A percentile compares a stretch with the other conserved stretches of the same genome.
Evolutionary conservation across 2,329 filamentous ascomycete species (phyloP).

Genomic region (Lecanosticta acicola): DNA sequence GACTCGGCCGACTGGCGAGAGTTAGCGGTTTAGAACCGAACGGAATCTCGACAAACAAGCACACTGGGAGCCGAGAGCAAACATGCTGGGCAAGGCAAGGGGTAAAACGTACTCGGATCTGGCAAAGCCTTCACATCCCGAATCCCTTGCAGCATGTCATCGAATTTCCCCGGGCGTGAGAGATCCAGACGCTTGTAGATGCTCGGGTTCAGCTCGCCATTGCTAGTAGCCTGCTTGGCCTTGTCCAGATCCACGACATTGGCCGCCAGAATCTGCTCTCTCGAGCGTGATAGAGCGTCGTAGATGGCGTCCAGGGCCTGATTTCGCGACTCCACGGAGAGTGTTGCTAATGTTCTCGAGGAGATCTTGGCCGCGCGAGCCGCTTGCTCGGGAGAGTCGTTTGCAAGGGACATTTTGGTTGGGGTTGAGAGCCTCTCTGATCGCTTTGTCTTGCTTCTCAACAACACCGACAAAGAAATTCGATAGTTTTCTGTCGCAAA

Average conservation of each 20-base stretch:
- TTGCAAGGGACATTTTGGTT: conserved; percentile 70
- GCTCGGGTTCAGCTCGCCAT: conserved; percentile 72
- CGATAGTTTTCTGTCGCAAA: no score
- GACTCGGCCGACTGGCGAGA: conserved; percentile 67
- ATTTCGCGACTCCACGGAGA: conserved; percentile 72
- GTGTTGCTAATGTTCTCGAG: conserved; percentile 74
- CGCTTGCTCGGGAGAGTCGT: conserved; percentile 70
- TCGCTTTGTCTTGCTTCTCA: not conserved
- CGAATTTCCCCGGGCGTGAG: conserved; percentile 81
- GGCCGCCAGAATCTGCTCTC: conserved; percentile 73
- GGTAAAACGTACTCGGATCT: conserved; percentile 66
- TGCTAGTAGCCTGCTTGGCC: conserved; percentile 66
- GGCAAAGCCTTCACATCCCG: conserved; percentile 76
- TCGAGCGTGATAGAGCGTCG: conserved; percentile 62
- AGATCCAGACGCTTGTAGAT: conserved; percentile 85
- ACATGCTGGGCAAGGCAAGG: not conserved
- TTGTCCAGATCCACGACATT: conserved; percentile 76
- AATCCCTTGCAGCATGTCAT: conserved; percentile 96
- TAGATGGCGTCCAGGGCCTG: conserved; percentile 79
- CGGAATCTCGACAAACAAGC: not conserved
- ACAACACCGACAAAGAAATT: not conserved
- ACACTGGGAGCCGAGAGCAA: not conserved
- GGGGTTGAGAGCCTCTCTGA: not conserved
- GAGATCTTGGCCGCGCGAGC: conserved; percentile 73
- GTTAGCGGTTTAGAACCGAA: conserved; percentile 25